Conservation (phyloP, 2,329 filamentous ascomycete genomes). For the Myriosclerotinia scirpicola region DNA sequence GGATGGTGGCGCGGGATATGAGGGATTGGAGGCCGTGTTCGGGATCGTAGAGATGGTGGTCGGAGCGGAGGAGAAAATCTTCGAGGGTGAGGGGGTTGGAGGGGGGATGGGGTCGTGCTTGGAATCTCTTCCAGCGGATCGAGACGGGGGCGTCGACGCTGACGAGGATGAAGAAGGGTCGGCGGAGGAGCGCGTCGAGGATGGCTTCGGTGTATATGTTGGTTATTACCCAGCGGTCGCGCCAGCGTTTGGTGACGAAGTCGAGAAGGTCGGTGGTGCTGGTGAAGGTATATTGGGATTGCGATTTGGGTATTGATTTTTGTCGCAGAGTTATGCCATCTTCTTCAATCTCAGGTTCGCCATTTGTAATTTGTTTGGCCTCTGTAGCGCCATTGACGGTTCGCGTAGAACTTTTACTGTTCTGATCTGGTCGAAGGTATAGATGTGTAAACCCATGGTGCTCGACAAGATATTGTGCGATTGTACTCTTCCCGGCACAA, state of each 20-base stretch:
- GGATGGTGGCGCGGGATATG: slow-evolving; percentile 77
- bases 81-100: slow-evolving; percentile 46
- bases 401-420: not conserved
- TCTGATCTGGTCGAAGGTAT: slow-evolving; percentile 49
- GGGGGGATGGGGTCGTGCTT: slow-evolving; percentile 46
- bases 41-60: slow-evolving; percentile 73
- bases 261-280: slow-evolving; percentile 70
- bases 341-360: slow-evolving; percentile 19
- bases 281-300: slow-evolving; percentile 50
- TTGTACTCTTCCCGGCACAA: slow-evolving; percentile 87
- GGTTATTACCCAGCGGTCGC: slow-evolving; percentile 79
- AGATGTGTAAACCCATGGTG: slow-evolving; percentile 80
- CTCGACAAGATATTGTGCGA: slow-evolving; percentile 82
- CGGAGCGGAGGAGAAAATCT: slow-evolving; percentile 58
- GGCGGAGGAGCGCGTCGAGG: slow-evolving; percentile 71
- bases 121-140: slow-evolving; percentile 79
- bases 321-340: slow-evolving; percentile 15
- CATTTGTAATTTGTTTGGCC: not conserved
- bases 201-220: slow-evolving; percentile 72
- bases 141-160: slow-evolving; percentile 88
- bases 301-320: slow-evolving; percentile 13
- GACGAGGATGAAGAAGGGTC: slow-evolving; percentile 91
- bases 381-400: slow-evolving; percentile 18
- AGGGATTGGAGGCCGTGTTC: slow-evolving; percentile 68
- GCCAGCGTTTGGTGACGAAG: slow-evolving; percentile 84